A percentile compares a stretch with the other conserved stretches of the same genome.
These are phyloP conservation scores for Salix brachista DNA, from an alignment of 345 rosid genomes.

Conservation along the genomic window DNA sequence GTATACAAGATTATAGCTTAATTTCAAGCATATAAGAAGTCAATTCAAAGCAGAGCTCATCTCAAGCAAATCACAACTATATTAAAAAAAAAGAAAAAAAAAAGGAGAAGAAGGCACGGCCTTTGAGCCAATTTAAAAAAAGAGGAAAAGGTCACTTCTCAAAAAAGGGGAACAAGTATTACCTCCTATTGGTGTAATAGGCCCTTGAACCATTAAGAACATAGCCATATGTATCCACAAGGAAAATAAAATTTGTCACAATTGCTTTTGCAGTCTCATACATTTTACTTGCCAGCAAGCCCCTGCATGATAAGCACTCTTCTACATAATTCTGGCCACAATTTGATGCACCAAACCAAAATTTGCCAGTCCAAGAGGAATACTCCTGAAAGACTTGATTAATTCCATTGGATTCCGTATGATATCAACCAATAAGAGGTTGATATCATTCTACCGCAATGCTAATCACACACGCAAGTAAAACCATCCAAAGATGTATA, in stretches of 20 bases:
- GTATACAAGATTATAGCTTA: background rate
- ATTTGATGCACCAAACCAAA: background rate
- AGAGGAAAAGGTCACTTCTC: background rate
- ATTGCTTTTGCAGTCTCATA: constrained; percentile 65
- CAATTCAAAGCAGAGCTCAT: background rate
- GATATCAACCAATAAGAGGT: too few species aligned
- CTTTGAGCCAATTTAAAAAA: background rate
- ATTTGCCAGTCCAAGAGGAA: background rate
- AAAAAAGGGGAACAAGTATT: constrained; percentile 7
- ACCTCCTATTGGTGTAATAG: constrained; percentile 89
- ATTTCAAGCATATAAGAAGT: background rate
- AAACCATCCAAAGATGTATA: background rate
- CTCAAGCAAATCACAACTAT: background rate
- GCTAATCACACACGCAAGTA: too few species aligned
- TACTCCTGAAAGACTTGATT: background rate
- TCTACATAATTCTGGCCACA: background rate
- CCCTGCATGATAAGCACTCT: constrained; percentile 41
- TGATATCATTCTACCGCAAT: too few species aligned
- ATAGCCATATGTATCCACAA: constrained; percentile 63
- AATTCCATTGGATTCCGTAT: too few species aligned
- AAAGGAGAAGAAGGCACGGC: background rate
- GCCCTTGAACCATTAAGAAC: constrained; percentile 76
- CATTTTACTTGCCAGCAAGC: constrained; percentile 86
- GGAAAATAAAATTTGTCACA: constrained; percentile 64
- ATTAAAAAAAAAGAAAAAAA: background rate